Conservation (phyloP, 257 asterid species). For the Leptodermis oblonga region DNA sequence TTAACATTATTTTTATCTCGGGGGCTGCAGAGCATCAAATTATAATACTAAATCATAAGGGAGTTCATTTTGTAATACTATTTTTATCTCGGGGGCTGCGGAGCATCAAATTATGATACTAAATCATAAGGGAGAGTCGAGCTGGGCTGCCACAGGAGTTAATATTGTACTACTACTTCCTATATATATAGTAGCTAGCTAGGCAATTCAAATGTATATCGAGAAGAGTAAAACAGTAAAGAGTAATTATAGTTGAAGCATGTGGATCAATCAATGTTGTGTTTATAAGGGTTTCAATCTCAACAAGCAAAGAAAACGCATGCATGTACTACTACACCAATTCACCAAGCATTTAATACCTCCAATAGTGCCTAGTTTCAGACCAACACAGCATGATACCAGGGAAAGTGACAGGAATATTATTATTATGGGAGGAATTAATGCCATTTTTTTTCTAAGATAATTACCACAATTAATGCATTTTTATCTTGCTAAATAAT, state of each 20-base stretch:
- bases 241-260: not conserved
- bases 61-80: too few relatives aligned
- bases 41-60: too few relatives aligned
- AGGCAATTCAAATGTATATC: not conserved
- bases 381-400: slow-evolving; percentile 7
- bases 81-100: too few relatives aligned
- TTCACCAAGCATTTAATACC: not conserved
- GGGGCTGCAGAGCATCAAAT: too few relatives aligned
- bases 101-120: too few relatives aligned
- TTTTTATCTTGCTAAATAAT: too few relatives aligned
- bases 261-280: not conserved
- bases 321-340: not conserved
- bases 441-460: too few relatives aligned
- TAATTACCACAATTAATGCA: not conserved
- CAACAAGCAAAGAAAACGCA: not conserved
- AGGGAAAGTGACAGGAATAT: slow-evolving; percentile 4
- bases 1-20: too few relatives aligned
- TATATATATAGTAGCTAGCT: too few relatives aligned
- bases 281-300: not conserved
- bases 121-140: not conserved
- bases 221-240: not conserved
- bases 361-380: not conserved
- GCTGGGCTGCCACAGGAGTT: too few relatives aligned
- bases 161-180: too few relatives aligned
- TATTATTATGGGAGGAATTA: too few relatives aligned